phyloP scores from a whole-genome alignment of 306 rosid species.

The Cyamopsis tetragonoloba region DNA sequence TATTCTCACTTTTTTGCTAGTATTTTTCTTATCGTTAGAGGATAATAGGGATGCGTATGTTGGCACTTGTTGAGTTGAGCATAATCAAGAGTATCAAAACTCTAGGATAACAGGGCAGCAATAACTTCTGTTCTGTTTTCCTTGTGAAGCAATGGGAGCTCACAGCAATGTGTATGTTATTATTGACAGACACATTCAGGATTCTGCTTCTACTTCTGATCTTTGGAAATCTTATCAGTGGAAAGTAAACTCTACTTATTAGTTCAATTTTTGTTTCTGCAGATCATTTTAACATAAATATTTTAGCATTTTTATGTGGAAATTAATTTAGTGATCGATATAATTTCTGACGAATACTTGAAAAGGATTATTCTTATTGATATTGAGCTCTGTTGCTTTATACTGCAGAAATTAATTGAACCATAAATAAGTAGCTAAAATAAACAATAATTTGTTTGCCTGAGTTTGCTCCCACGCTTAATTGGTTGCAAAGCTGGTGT shows the following conservation, averaged over 20 bases:
- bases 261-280: conserved; percentile 5
- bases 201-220: not conserved
- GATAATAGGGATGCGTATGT: not conserved
- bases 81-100: not conserved
- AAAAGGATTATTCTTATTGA: not conserved
- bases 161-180: not conserved
- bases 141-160: not conserved
- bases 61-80: not conserved
- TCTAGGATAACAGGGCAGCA: not conserved
- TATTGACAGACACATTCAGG: not conserved
- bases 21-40: not conserved
- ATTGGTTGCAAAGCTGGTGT: not conserved
- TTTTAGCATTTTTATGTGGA: not conserved
- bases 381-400: not conserved
- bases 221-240: not conserved
- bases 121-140: conserved; percentile 4
- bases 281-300: not conserved
- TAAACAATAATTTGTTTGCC: not conserved
- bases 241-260: not conserved
- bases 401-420: not conserved
- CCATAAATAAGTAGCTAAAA: conserved; percentile 14
- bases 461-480: not conserved
- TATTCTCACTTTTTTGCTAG: not conserved
- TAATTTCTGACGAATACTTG: conserved; percentile 6
- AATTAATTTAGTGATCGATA: not conserved